phyloP scores from a whole-genome alignment of 2,329 filamentous ascomycete species.

The Pseudocercospora vitis region DNA sequence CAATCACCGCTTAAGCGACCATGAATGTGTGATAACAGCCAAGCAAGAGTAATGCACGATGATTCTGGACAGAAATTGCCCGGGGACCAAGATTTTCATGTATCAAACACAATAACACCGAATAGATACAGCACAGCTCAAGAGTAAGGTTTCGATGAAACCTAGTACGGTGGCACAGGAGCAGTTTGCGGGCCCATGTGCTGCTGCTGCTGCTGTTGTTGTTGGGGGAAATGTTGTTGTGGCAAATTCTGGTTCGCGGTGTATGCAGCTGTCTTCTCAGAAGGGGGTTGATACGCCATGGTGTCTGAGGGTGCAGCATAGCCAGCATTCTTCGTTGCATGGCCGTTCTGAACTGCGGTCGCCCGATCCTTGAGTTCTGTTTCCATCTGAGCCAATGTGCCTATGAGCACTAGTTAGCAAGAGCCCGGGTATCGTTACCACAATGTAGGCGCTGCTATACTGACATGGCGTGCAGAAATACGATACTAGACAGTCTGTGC shows the following conservation, averaged over 20 bases:
- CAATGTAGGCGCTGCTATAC: too few relatives aligned
- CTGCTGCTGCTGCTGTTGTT: neutral
- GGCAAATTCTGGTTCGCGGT: neutral
- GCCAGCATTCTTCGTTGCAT: neutral
- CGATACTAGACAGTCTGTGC: slow-evolving; percentile 3
- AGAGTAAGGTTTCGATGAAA: neutral
- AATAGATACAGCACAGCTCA: too few relatives aligned
- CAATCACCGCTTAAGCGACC: neutral
- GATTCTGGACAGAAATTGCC: too few relatives aligned
- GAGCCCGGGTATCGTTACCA: too few relatives aligned
- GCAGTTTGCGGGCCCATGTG: neutral
- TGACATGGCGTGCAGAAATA: slow-evolving; percentile 7
- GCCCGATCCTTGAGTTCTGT: slow-evolving; percentile 1
- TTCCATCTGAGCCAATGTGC: slow-evolving; percentile 4
- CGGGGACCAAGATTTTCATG: too few relatives aligned
- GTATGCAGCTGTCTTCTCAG: neutral
- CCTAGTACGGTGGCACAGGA: neutral
- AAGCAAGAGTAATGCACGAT: too few relatives aligned
- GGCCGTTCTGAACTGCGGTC: neutral
- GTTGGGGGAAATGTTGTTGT: neutral
- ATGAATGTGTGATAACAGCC: neutral
- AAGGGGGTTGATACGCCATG: neutral
- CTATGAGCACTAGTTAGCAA: too few relatives aligned
- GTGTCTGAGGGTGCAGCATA: neutral
- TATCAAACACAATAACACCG: neutral